These are phyloP conservation scores for Gaertneriomyces sp. DNA, from an alignment of 192 early-diverging fungal species.

Conservation along the genomic window DNA sequence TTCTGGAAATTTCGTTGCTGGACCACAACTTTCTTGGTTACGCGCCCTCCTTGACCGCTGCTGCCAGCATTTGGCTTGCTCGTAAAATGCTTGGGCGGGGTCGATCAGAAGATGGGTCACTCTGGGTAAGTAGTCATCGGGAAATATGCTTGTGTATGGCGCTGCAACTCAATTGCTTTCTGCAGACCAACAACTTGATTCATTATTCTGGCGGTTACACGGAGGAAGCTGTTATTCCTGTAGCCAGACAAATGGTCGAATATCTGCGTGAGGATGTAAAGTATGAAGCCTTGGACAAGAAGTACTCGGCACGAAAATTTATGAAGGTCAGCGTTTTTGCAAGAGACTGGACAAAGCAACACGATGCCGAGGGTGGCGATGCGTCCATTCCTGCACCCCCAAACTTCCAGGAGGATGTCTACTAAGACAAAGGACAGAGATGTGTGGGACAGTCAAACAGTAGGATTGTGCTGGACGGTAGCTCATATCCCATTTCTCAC, in stretches of 20 bases:
- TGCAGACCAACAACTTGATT: conserved; percentile 59
- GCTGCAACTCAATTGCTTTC: conserved; percentile 14
- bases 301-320: conserved; percentile 78
- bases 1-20: conserved; percentile 90
- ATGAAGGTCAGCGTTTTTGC: conserved; percentile 80
- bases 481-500: no score
- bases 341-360: conserved; percentile 67
- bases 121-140: conserved; percentile 60
- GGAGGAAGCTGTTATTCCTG: conserved; percentile 60
- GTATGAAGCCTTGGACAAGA: conserved; percentile 73
- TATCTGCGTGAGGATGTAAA: conserved; percentile 54
- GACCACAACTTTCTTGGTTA: conserved; percentile 75
- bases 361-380: neutral
- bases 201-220: conserved; percentile 77
- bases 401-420: no score
- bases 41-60: conserved; percentile 73
- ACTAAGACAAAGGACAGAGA: no score
- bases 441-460: no score
- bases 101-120: neutral
- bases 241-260: conserved; percentile 66
- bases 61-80: conserved; percentile 75
- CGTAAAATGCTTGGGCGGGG: conserved; percentile 72
- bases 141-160: conserved; percentile 4
- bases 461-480: no score
- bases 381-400: no score